These are phyloP conservation scores for Euphorbia peplus DNA, from an alignment of 345 rosid genomes.

Conservation along the genomic window DNA sequence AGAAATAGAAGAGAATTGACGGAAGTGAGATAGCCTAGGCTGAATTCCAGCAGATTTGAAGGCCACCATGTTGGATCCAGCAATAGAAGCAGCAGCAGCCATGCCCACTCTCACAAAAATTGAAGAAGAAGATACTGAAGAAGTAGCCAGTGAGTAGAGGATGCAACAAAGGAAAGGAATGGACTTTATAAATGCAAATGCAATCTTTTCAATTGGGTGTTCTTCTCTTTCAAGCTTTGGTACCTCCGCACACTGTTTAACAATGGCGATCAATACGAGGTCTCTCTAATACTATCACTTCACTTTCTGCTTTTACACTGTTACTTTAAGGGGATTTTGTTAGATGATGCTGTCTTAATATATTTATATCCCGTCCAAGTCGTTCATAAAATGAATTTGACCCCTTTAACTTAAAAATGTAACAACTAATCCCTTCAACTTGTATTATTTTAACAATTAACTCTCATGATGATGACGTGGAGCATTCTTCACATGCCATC, in stretches of 20 bases:
- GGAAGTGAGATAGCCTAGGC: slow-evolving; percentile 37
- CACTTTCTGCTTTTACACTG: not conserved
- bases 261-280: slow-evolving; percentile 38
- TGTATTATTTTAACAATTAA: too few relatives aligned
- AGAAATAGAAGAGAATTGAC: slow-evolving; percentile 46
- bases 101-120: slow-evolving; percentile 31
- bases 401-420: too few relatives aligned
- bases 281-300: not conserved
- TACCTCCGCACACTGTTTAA: slow-evolving; percentile 28
- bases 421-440: too few relatives aligned
- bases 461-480: too few relatives aligned
- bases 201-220: not conserved
- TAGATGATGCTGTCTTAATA: too few relatives aligned
- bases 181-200: slow-evolving; percentile 6
- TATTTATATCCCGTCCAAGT: too few relatives aligned
- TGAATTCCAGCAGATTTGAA: slow-evolving; percentile 42
- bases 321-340: not conserved
- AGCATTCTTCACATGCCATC: too few relatives aligned
- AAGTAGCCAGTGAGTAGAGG: slow-evolving; percentile 47
- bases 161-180: not conserved
- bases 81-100: slow-evolving; percentile 61
- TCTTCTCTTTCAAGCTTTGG: slow-evolving; percentile 28
- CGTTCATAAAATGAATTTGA: too few relatives aligned
- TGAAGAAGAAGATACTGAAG: slow-evolving; percentile 16
- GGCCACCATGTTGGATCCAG: slow-evolving; percentile 51